Evolutionary conservation across 2,329 filamentous ascomycete genomes (phyloP), one percentile per base, ranked within the genome.

Genomic region (Coniella lustricola): DNA sequence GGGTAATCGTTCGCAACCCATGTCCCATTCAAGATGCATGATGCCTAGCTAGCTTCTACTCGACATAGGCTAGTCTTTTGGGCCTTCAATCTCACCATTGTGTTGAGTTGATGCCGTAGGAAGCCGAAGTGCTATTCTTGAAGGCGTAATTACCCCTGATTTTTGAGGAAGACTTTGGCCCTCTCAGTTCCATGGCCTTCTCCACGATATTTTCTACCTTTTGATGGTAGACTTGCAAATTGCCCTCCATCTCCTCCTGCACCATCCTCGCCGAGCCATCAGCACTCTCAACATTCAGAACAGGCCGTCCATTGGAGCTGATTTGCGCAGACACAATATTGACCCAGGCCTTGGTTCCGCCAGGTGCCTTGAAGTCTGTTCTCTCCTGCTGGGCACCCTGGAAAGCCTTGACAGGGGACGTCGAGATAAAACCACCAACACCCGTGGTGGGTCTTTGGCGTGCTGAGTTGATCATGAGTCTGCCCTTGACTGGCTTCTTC

Each of bases 311-410:
- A 42, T 64, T 67, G 2, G 76, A 69, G 58, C 77, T 71, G 43
- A 78, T 59, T 51, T 61, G 66, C 32, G 73, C 74, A 8, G 61
- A 63, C 18, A 61, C 53, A 3, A 74, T 64, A 47, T 72, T 67
- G 34, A 78, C 68, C 58, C 72, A 79, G 7, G 74, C 55, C 67
- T 82, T 82, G 52, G 70, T 64, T 32, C 79, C 79, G 49, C 79
- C 79, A 3, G 73, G 71, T 52, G 81, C 74, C 34, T 79, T 64
- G 25, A 65, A 59, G 37, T 58, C 57, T 33, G 7, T 2, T 14
- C 29, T 2, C 31, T 21, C 21, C 4, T 29, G 29, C 31, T 32
- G 14, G 12, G 25, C 14, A 41, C 22, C 4, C 3, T 37, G 31
- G 12, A n/a, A 14, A 21, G 3, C 25, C 25, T 29, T 29, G 25